These are phyloP conservation scores for Hemileccinum rubropunctum DNA, from an alignment of 768 basidiomycete genomes.

Conservation along the genomic window DNA sequence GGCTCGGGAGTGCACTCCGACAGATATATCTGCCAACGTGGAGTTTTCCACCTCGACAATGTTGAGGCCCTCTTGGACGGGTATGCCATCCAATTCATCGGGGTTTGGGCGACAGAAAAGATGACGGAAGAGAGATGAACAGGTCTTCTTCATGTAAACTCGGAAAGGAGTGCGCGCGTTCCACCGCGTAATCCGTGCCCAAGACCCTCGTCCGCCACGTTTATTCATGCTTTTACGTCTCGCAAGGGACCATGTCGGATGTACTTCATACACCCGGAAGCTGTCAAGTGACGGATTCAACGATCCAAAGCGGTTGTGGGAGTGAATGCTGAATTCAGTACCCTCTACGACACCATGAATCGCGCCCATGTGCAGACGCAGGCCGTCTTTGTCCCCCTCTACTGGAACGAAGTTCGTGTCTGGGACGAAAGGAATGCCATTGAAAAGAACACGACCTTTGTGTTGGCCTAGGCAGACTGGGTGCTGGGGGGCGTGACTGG, in stretches of 20 bases:
- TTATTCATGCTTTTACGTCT: constrained; percentile 36
- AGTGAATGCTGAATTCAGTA: constrained; percentile 58
- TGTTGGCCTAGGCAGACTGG: constrained; percentile 50
- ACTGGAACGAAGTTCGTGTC: constrained; percentile 49
- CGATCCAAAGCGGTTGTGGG: constrained; percentile 59
- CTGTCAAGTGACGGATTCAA: constrained; percentile 51
- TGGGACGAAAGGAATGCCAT: constrained; percentile 52
- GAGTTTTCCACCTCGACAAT: constrained; percentile 45
- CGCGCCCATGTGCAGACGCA: constrained; percentile 56
- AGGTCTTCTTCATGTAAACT: constrained; percentile 48
- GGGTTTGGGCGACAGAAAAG: constrained; percentile 37
- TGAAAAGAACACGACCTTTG: constrained; percentile 50
- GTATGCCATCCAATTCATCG: constrained; percentile 29
- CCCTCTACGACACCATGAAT: constrained; percentile 65
- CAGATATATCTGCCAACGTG: constrained; percentile 49
- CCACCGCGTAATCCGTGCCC: constrained; percentile 55
- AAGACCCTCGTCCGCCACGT: constrained; percentile 41
- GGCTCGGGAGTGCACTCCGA: constrained; percentile 40
- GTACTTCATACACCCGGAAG: constrained; percentile 50
- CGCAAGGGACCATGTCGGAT: constrained; percentile 58
- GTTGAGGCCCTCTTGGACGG: constrained; percentile 40
- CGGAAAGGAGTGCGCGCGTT: constrained; percentile 56
- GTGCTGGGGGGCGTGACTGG: constrained; percentile 39
- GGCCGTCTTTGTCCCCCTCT: constrained; percentile 35
- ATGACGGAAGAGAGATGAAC: constrained; percentile 46